A percentile compares a stretch with the other conserved stretches of the same genome.
Evolutionary conservation across 768 basidiomycete genomes (phyloP).

Genomic region (Chlorophyllum brunneum): DNA sequence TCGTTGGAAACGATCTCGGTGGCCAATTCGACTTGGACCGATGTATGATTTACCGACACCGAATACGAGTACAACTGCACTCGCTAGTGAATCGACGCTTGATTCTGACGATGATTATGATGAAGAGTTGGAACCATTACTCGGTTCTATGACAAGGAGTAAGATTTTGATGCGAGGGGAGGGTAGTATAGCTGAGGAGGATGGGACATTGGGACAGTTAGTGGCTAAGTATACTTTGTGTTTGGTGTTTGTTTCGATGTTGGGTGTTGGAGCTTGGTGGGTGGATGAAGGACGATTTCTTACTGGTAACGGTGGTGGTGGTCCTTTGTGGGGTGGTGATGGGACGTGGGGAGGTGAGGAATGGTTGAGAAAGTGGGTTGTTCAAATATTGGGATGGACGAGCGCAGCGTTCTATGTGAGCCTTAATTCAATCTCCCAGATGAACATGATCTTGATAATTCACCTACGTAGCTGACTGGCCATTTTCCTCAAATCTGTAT

Average conservation of each 20-base stretch:
- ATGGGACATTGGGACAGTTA: conserved; percentile 17
- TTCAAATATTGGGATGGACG: conserved; percentile 83
- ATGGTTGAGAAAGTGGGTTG: conserved; percentile 44
- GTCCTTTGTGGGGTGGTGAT: conserved; percentile 24
- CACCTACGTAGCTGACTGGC: no score
- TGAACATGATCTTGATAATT: no score
- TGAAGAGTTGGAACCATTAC: conserved; percentile 2
- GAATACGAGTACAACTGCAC: conserved; percentile 33
- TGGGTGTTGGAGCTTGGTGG: conserved; percentile 69
- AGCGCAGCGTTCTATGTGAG: conserved; percentile 82
- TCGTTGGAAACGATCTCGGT: conserved; percentile 49
- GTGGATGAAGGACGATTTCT: conserved; percentile 37
- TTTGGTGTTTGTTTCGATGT: conserved; percentile 59
- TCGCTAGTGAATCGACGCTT: not conserved
- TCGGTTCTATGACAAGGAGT: not conserved
- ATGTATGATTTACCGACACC: conserved; percentile 7
- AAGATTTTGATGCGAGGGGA: no score
- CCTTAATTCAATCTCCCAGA: no score
- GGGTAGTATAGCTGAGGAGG: not conserved
- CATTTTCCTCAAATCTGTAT: conserved; percentile 72
- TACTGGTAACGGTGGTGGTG: not conserved
- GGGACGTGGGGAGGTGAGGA: conserved; percentile 22
- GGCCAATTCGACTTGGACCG: conserved; percentile 1
- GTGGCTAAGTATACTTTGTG: conserved; percentile 35
- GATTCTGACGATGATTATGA: not conserved